Percentiles rank a stretch among this genome's conserved stretches.
Evolutionary conservation across 306 rosid genomes (phyloP).

Genomic region (Inga laurina): DNA sequence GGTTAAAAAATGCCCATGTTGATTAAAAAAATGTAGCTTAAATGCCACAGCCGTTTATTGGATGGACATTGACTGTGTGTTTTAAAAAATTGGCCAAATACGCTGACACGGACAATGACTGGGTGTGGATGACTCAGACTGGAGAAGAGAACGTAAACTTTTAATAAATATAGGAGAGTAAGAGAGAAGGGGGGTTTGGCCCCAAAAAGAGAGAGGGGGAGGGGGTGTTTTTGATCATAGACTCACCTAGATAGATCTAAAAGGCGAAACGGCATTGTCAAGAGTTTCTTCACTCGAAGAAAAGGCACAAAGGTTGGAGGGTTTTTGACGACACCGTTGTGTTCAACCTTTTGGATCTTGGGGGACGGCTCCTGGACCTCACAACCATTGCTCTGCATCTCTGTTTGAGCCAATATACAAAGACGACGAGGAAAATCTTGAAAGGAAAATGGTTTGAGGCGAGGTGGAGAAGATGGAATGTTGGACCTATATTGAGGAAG

Average conservation of each 20-base stretch:
- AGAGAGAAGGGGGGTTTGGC: neutral
- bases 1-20: no score
- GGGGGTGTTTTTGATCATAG: no score
- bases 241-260: slow-evolving; percentile 72
- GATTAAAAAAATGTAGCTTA: no score
- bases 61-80: no score
- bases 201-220: neutral
- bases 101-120: no score
- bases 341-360: slow-evolving; percentile 52
- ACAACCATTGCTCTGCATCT: slow-evolving; percentile 31
- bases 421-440: neutral
- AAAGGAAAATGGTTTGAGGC: no score
- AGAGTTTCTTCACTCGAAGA: slow-evolving; percentile 71
- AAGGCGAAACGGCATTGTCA: slow-evolving; percentile 64
- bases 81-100: no score
- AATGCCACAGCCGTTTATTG: no score
- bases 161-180: neutral
- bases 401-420: slow-evolving; percentile 42
- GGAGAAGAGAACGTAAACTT: neutral
- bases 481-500: no score
- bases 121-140: no score
- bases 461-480: no score
- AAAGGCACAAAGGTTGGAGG: neutral
- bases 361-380: slow-evolving; percentile 41
- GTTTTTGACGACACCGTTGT: slow-evolving; percentile 29